Percentiles rank a stretch among this genome's conserved stretches.
phyloP scores from a whole-genome alignment of 805 yeast species.

The Monosporozyma unispora region DNA sequence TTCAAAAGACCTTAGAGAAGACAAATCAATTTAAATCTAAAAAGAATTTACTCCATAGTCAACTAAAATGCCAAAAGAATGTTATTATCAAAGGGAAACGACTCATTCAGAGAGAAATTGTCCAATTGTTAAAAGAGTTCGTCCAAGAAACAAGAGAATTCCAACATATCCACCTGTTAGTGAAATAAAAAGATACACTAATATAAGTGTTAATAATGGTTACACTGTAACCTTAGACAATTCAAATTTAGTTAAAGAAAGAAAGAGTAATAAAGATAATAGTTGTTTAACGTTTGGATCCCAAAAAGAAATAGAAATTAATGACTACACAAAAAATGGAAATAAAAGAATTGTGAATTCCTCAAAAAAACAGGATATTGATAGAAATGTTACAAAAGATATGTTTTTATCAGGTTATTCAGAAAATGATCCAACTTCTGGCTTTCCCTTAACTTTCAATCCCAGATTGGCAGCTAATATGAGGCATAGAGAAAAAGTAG shows the following conservation, averaged over 20 bases:
- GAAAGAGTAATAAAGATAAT: too few relatives aligned
- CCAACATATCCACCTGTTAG: neutral
- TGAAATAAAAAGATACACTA: neutral
- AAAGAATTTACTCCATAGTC: too few relatives aligned
- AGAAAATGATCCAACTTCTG: neutral
- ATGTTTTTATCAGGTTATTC: neutral
- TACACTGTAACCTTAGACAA: neutral
- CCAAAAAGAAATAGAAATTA: too few relatives aligned
- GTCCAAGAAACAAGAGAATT: neutral
- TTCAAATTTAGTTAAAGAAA: too few relatives aligned
- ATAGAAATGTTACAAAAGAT: too few relatives aligned
- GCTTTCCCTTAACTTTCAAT: slow-evolving; percentile 43
- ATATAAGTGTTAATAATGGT: neutral
- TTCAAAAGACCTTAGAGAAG: too few relatives aligned
- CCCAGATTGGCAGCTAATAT: slow-evolving; percentile 57
- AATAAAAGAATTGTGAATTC: neutral
- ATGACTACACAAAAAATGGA: too few relatives aligned
- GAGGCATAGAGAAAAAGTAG: slow-evolving; percentile 59
- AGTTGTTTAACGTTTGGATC: too few relatives aligned
- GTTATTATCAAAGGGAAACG: neutral
- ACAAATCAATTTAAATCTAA: too few relatives aligned
- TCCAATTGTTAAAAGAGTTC: neutral
- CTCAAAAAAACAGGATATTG: neutral
- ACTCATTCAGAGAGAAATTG: neutral
- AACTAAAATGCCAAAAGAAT: neutral